Conservation (phyloP, 768 basidiomycete genomes). For the Trametes meyenii region DNA sequence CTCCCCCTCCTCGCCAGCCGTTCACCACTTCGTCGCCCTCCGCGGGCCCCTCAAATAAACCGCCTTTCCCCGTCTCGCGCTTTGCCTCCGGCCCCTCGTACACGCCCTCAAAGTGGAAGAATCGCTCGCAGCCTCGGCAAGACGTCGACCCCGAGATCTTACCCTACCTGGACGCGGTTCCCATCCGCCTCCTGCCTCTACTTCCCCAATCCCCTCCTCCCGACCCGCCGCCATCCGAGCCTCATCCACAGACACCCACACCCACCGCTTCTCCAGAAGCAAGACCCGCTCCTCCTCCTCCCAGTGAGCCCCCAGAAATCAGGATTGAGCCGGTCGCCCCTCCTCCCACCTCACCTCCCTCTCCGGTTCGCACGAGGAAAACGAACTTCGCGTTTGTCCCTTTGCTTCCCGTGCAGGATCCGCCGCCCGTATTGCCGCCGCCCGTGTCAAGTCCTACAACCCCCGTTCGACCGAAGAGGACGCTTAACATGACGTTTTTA, state of each 20-base stretch:
- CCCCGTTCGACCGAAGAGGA: slow-evolving; percentile 10
- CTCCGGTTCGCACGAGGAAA: slow-evolving; percentile 5
- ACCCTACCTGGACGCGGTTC: slow-evolving; percentile 46
- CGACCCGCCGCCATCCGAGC: not conserved
- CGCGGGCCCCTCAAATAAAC: slow-evolving; percentile 46
- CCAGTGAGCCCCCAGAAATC: slow-evolving; percentile 18
- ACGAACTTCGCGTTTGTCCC: slow-evolving; percentile 30
- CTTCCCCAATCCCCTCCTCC: slow-evolving; percentile 28
- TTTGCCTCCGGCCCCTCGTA: slow-evolving; percentile 38
- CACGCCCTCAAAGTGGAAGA: slow-evolving; percentile 46
- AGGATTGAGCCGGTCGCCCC: slow-evolving; percentile 7
- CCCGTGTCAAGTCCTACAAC: not conserved
- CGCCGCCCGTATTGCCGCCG: slow-evolving; percentile 11
- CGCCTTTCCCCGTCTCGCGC: slow-evolving; percentile 43
- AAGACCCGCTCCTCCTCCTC: slow-evolving; percentile 14
- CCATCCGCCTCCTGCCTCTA: slow-evolving; percentile 65
- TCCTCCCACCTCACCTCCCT: slow-evolving; percentile 3
- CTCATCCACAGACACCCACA: slow-evolving; percentile 17
- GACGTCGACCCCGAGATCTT: slow-evolving; percentile 34
- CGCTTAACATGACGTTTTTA: slow-evolving; percentile 25
- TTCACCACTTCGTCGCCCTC: slow-evolving; percentile 38
- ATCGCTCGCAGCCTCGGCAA: slow-evolving; percentile 24
- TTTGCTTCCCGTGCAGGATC: slow-evolving; percentile 30
- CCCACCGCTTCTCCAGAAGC: slow-evolving; percentile 18
- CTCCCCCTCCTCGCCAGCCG: slow-evolving; percentile 27